Base-by-base conservation (phyloP, 2,329 filamentous ascomycete genomes). In the Coniella lustricola region DNA sequence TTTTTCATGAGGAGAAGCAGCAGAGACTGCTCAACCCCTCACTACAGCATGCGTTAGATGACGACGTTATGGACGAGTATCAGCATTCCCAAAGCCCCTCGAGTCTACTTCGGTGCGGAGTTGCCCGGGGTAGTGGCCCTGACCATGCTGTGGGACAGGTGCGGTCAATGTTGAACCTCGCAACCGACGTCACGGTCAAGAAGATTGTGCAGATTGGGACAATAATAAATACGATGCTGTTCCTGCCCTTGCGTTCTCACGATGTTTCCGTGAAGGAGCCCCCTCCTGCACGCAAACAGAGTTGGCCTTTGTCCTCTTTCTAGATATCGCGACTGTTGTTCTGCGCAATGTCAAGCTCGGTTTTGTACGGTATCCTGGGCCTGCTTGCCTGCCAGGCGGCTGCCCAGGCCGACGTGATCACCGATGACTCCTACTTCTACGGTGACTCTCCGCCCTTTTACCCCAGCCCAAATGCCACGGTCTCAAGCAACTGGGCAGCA, bases 401-500 rank as follows among this genome's bases (percentile, higher is more conserved):
- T 14, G 46, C 52, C 16, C 52, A 54, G 34, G 32, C 46, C n/a
- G 49, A 41, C 3, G 34, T 52, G 8, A 54, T 54, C 17, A 52
- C 49, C 8, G 43, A 54, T 12, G 52, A 54, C 32, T 20, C 22
- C 3, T 42, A 46, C 13, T 54, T 54, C 22, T 54, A 52, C 18
- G 52, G 52, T 14, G 41, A 44, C 16, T 46, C 42, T 5, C 52
- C 52, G 3, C 49, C 49, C 7, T 39, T 51, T 10, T 52, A 51
- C 35, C 52, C 52, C 10, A 42, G 32, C 17, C 49, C 52, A 14
- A 51, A 51, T 38, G 52, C 41, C 16, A 52, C 42, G 2, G 52
- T 49, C 5, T 37, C 31, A 14, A 82, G 79, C 13, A 69, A 78
- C 29, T 91, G 87, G 87, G 72, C 72, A 2, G 71, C 74, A 10